Conservation (phyloP, 306 rosid genomes). For the Mucuna pruriens region DNA sequence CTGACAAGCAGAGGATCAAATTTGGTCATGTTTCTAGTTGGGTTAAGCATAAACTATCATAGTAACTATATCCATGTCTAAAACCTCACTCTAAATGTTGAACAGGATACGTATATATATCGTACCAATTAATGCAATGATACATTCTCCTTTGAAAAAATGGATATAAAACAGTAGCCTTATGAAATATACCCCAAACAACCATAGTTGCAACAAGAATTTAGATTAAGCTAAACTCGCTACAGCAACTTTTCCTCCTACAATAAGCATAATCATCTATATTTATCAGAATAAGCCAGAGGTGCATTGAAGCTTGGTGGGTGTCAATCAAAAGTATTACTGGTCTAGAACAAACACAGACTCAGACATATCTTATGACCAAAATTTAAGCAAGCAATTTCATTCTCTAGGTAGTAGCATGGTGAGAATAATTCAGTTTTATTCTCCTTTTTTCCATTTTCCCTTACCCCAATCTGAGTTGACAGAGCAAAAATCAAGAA, state of each 20-base stretch:
- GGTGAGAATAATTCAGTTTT: neutral
- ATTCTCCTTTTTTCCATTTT: neutral
- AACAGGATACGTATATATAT: neutral
- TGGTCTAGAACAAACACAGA: neutral
- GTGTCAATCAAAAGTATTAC: neutral
- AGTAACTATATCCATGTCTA: neutral
- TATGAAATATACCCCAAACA: constrained; percentile 9
- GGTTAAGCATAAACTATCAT: constrained; percentile 1
- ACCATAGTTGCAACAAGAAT: constrained; percentile 1
- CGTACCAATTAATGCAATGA: neutral
- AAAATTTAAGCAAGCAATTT: neutral
- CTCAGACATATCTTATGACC: constrained; percentile 9
- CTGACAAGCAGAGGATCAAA: neutral
- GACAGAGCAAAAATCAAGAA: neutral
- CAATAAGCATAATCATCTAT: neutral
- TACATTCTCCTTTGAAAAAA: constrained; percentile 3
- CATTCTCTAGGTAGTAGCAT: neutral
- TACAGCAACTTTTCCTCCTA: neutral
- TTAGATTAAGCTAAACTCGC: neutral
- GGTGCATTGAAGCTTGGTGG: neutral
- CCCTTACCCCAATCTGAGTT: constrained; percentile 1
- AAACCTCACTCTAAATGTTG: constrained; percentile 11
- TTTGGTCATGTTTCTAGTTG: neutral
- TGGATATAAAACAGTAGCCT: constrained; percentile 6
- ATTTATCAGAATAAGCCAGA: constrained; percentile 14